Percentiles rank a stretch among this genome's conserved stretches.
phyloP scores from a whole-genome alignment of 371 early-diverging fungal genomes.

The Ecytonucleospora hepatopenaei region DNA sequence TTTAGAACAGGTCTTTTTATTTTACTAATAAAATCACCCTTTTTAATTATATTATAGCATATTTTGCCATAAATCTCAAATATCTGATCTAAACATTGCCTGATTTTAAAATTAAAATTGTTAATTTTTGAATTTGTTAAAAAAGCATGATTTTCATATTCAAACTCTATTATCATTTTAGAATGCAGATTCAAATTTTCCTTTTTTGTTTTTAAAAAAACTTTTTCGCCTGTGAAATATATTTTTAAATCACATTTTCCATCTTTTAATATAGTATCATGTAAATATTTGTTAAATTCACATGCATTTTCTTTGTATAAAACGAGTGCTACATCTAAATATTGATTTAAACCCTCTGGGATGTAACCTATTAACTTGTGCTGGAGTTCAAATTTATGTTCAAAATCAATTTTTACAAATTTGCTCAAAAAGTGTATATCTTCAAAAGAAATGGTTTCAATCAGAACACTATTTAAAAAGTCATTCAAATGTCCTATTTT shows the following conservation, averaged over 20 bases:
- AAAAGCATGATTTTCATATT: background rate
- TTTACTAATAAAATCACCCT: background rate
- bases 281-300: background rate
- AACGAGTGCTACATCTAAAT: background rate
- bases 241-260: background rate
- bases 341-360: too few species aligned
- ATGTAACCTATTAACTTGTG: too few species aligned
- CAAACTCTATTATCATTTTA: background rate
- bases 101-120: background rate
- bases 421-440: too few species aligned
- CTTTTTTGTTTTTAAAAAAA: background rate
- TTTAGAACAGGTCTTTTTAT: background rate
- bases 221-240: background rate
- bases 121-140: background rate
- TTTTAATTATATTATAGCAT: background rate
- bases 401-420: too few species aligned
- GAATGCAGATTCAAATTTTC: background rate
- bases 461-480: too few species aligned
- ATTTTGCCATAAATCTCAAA: background rate
- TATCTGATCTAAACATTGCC: background rate
- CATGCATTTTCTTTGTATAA: background rate
- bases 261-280: background rate
- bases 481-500: too few species aligned
- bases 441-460: too few species aligned
- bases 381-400: too few species aligned